Base-by-base conservation (phyloP, 768 basidiomycete species). In the Pisolithus microcarpus region DNA sequence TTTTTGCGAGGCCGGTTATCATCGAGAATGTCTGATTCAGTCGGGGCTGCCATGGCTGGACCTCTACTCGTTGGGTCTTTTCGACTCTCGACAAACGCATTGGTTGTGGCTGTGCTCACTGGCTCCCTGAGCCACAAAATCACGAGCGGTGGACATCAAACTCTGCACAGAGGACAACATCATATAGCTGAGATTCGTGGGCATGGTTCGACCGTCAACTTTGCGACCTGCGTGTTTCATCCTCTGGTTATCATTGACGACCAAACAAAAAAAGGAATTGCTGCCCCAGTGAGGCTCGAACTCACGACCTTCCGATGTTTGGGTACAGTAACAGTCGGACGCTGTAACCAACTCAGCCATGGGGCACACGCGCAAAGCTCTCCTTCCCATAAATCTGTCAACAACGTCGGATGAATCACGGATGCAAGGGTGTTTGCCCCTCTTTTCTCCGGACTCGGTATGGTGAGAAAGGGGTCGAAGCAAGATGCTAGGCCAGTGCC, bases 231-330 rank as follows among this genome's bases (percentile, higher is more conserved):
- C 30, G 30, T 31, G 4, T 11, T 10, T 31, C 11, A 31, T 31
- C 30, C 30, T 31, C 9, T 31, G 30, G 9, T 31, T 31, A 31
- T 10, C 30, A 31, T 31, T 8, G 11, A 46, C 18, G 21, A 10
- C 13, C 11, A 36, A n/a, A 34, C 7, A 10, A 36, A 36, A 40
- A 53, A 55, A 34, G 8, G 0, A 2, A 26, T 26, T 4, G 40
- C 77, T 75, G 77, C 78, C 73, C 76, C 78, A 74, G 75, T 74
- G 74, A 81, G 80, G 76, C 73, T 81, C 74, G 79, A 80, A 81
- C 81, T 79, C 75, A 75, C 75, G 79, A 80, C 77, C 78, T 80
- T 79, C 76, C 78, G 77, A 79, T 79, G 61, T 18, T 23, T 13
- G n/a, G 6, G 28, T 16, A 7, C n/a, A 46, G 16, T 82, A 81